Evolutionary conservation across 768 basidiomycete genomes (phyloP).

Genomic region (Calocybe cyanea): DNA sequence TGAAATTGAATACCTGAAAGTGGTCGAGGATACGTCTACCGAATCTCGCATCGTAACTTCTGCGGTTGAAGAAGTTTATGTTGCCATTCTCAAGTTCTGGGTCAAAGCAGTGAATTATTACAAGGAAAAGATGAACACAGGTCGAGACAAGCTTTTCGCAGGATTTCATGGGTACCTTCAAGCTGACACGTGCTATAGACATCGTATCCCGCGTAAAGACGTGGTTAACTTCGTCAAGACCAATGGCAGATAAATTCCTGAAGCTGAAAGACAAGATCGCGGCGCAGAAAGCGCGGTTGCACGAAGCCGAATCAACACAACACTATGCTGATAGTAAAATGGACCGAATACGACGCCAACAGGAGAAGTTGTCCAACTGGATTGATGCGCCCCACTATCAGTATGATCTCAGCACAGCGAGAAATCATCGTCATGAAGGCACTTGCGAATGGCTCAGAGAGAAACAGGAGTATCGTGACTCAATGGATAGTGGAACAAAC

Average conservation of each 20-base stretch:
- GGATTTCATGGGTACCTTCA: too few relatives aligned
- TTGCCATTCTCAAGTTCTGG: conserved; percentile 3
- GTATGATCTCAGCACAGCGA: neutral
- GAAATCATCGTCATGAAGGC: neutral
- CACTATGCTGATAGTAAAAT: neutral
- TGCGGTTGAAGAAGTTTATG: conserved; percentile 1
- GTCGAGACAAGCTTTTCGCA: too few relatives aligned
- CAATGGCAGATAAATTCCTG: too few relatives aligned
- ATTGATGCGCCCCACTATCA: conserved; percentile 1
- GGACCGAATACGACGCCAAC: too few relatives aligned
- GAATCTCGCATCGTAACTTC: neutral
- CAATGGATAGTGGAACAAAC: neutral
- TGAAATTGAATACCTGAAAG: neutral
- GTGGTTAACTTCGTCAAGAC: too few relatives aligned
- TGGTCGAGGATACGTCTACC: neutral
- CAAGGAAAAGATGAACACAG: neutral
- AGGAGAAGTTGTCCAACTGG: neutral
- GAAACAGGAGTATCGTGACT: neutral
- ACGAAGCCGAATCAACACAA: too few relatives aligned
- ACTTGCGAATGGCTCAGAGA: too few relatives aligned
- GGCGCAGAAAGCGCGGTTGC: too few relatives aligned
- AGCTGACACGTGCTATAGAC: too few relatives aligned
- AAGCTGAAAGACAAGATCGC: too few relatives aligned
- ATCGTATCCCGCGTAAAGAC: too few relatives aligned
- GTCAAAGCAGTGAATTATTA: conserved; percentile 3